phyloP scores from a whole-genome alignment of 257 asterid species.

The Handroanthus guayacan region DNA sequence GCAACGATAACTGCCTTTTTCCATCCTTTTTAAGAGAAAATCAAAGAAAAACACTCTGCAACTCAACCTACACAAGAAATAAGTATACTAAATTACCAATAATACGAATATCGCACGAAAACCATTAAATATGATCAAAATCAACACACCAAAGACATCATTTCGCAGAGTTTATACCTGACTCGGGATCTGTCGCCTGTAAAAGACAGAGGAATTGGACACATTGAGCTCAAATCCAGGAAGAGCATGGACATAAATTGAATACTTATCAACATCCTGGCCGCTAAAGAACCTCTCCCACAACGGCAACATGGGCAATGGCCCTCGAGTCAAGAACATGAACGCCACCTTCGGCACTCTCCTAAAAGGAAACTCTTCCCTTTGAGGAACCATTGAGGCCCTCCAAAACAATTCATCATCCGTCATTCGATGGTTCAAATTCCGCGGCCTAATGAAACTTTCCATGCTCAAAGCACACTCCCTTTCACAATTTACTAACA shows the following conservation, averaged over 20 bases:
- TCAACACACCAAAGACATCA: slow-evolving; percentile 26
- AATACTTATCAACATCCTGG: slow-evolving; percentile 66
- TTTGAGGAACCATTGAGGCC: slow-evolving; percentile 86
- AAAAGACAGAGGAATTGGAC: slow-evolving; percentile 69
- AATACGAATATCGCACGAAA: slow-evolving; percentile 17
- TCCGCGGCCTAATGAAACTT: slow-evolving; percentile 57
- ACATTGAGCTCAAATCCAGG: slow-evolving; percentile 75
- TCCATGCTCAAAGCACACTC: slow-evolving; percentile 65
- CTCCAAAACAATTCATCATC: slow-evolving; percentile 96
- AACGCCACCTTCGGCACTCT: slow-evolving; percentile 89
- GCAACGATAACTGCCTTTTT: background rate
- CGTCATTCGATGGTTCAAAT: slow-evolving; percentile 67
- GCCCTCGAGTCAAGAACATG: slow-evolving; percentile 91
- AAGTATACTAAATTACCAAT: background rate
- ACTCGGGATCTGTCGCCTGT: slow-evolving; percentile 82
- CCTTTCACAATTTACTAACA: slow-evolving; percentile 44
- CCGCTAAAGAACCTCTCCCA: slow-evolving; percentile 94
- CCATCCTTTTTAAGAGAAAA: background rate
- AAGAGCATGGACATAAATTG: slow-evolving; percentile 77
- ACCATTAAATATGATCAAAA: slow-evolving; percentile 27
- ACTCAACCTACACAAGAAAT: background rate
- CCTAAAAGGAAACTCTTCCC: slow-evolving; percentile 74
- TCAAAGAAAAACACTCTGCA: background rate
- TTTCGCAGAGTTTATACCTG: slow-evolving; percentile 58
- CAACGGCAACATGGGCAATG: slow-evolving; percentile 80